Conservation (phyloP, 768 basidiomycete species). For the Ramaria sp. region DNA sequence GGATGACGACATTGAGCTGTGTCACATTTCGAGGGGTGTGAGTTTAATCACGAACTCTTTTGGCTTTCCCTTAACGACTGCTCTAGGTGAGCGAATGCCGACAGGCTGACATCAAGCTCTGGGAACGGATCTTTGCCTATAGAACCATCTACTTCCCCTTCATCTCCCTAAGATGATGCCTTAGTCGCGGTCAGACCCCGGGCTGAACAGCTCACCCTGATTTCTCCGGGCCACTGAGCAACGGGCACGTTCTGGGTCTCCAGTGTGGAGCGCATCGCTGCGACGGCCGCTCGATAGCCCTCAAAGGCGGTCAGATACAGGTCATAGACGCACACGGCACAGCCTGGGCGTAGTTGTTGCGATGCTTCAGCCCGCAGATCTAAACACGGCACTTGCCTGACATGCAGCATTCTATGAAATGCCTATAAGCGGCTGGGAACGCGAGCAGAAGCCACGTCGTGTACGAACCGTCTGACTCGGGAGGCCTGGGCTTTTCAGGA, state of each 20-base stretch:
- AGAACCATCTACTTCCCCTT: not conserved
- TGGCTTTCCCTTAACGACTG: not conserved
- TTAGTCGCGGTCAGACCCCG: not conserved
- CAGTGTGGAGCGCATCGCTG: slow-evolving; percentile 40
- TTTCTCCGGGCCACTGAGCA: slow-evolving; percentile 51
- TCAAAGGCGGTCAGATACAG: slow-evolving; percentile 67
- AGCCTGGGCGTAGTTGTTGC: slow-evolving; percentile 25
- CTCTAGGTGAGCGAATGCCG: slow-evolving; percentile 8
- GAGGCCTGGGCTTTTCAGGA: slow-evolving; percentile 50
- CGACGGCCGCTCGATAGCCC: slow-evolving; percentile 47
- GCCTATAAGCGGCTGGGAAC: not conserved
- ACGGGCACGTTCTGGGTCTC: slow-evolving; percentile 36
- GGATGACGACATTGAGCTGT: not conserved
- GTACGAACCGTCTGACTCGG: slow-evolving; percentile 53
- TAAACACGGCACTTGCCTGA: slow-evolving; percentile 30
- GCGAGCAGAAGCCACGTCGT: not conserved
- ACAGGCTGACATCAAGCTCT: slow-evolving; percentile 8
- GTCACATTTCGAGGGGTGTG: not conserved
- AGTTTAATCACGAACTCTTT: not conserved
- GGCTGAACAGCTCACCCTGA: slow-evolving; percentile 17
- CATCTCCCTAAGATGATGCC: not conserved
- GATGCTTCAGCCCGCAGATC: not conserved
- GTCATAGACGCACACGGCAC: slow-evolving; percentile 86
- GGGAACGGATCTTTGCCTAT: not conserved
- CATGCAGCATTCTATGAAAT: slow-evolving; percentile 80